Evolutionary conservation across 768 basidiomycete species (phyloP), one percentile per base, ranked within the genome.

Genomic region (Xerocomellus amylosporus): DNA sequence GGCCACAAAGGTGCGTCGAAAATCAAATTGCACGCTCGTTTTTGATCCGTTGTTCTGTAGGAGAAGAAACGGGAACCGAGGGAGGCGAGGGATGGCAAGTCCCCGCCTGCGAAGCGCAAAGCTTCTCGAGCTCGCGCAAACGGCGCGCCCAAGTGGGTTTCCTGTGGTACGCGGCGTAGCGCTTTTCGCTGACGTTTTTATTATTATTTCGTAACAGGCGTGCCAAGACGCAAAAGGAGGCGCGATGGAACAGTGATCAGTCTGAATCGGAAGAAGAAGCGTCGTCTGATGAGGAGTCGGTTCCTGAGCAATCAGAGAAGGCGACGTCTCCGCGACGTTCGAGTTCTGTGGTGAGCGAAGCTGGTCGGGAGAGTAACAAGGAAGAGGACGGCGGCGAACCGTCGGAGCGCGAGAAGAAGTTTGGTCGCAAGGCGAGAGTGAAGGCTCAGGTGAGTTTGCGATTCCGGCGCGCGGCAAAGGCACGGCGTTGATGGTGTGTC

Each of bases 1-100:
- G 31, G 58, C 60, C 20, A 51, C 53, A 8, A 76, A 77, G 63
- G 61, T 66, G 30, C 69, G 49, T 33, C 19, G n/a, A 53, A 46
- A 33, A 56, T 43, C 24, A 34, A 24, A 44, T 40, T 39, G 4
- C 44, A 41, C 39, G 8, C 24, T 36, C 51, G 20, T n/a, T 20
- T n/a, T n/a, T 46, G 49, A 40, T 51, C 31, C 36, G 56, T 58
- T 60, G 46, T 15, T 24, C 8, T 36, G 26, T 10, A 76, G 64
- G 74, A 81, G 66, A 73, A 73, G 59, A 71, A 62, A 20, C 67
- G 68, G 15, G 69, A 66, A 46, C 53, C 59, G 2, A 62, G 34
- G 36, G 80, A 84, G 58, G 73, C 74, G 58, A 81, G 76, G 55
- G 80, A 85, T 30, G 73, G 76, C 31, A 83, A 81, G 66, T 70